Percentiles rank a stretch among this genome's conserved stretches.
These are phyloP conservation scores for Litsea cubeba DNA, from an alignment of 164 flowering plant genomes.

Conservation along the genomic window DNA sequence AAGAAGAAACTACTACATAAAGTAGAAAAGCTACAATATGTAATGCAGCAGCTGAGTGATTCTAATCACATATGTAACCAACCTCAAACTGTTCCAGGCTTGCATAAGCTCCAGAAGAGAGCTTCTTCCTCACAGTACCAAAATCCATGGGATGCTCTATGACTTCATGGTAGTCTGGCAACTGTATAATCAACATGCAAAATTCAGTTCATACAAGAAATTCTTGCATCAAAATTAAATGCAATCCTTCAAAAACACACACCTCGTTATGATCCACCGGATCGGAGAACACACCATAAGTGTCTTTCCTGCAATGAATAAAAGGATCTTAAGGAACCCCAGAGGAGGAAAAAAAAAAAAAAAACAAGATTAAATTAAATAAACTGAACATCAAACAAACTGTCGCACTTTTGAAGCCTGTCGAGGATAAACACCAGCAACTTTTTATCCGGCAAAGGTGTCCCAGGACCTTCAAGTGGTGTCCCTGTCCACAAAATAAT, in stretches of 20 bases:
- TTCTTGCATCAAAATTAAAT: not conserved
- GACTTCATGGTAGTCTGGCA: conserved; percentile 86
- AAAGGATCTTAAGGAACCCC: conserved; percentile 6
- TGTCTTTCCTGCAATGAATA: conserved; percentile 71
- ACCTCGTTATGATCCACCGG: conserved; percentile 98
- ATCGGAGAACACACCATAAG: conserved; percentile 81
- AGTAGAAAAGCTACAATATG: not conserved
- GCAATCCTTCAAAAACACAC: conserved; percentile 1
- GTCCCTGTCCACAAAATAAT: conserved; percentile 52
- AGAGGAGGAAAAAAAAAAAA: conserved; percentile 1
- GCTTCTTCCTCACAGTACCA: conserved; percentile 71
- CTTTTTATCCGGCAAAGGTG: conserved; percentile 90
- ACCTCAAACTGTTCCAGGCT: conserved; percentile 85
- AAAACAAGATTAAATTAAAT: conserved; percentile 3
- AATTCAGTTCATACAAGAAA: not conserved
- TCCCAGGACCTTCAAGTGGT: conserved; percentile 60
- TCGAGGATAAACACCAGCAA: conserved; percentile 84
- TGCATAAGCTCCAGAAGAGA: conserved; percentile 48
- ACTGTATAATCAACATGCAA: conserved; percentile 36
- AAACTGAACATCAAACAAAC: not conserved
- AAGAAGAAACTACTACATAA: not conserved
- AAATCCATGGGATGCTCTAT: conserved; percentile 90
- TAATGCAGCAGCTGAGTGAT: not conserved
- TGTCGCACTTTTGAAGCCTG: conserved; percentile 49
- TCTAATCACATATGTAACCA: conserved; percentile 10